Evolutionary conservation across 345 rosid genomes (phyloP).

Genomic region (Camelina neglecta): DNA sequence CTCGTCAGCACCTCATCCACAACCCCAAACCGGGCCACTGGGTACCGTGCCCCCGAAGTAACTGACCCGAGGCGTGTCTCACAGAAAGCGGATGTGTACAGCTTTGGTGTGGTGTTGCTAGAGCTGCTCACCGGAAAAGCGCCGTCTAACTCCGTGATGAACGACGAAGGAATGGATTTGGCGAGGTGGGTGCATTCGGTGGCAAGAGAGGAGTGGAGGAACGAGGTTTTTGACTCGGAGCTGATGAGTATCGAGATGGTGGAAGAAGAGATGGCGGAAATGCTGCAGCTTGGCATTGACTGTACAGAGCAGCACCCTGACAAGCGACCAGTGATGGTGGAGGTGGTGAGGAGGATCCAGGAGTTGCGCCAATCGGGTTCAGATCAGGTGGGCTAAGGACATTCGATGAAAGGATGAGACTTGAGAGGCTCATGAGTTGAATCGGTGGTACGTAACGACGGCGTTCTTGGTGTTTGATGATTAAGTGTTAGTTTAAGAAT

Average conservation of each 20-base stretch:
- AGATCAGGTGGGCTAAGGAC: conserved; percentile 40
- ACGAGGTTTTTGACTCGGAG: conserved; percentile 86
- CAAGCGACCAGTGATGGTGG: conserved; percentile 70
- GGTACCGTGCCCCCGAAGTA: conserved; percentile 96
- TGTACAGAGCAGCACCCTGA: conserved; percentile 88
- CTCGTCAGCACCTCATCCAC: conserved; percentile 75
- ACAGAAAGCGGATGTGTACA: conserved; percentile 93
- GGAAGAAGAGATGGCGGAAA: conserved; percentile 85
- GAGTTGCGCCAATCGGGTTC: conserved; percentile 52
- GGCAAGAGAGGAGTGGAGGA: conserved; percentile 84
- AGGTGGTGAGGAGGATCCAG: conserved; percentile 63
- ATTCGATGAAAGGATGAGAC: conserved; percentile 5
- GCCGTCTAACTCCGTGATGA: conserved; percentile 75
- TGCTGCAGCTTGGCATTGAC: conserved; percentile 84
- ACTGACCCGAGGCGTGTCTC: conserved; percentile 86
- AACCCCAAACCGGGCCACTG: conserved; percentile 77
- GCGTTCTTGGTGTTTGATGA: conserved; percentile 9
- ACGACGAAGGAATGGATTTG: conserved; percentile 94
- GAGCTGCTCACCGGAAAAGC: conserved; percentile 93
- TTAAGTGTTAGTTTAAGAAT: conserved; percentile 39
- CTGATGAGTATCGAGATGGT: conserved; percentile 45
- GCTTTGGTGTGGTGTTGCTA: conserved; percentile 88
- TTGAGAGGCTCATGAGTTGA: neutral
- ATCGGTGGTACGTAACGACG: conserved; percentile 1
- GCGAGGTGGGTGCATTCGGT: conserved; percentile 96